Percentiles rank a stretch among this genome's conserved stretches.
Evolutionary conservation across 78 protist species (phyloP).

Genomic region (Dictyostelium intermedium): DNA sequence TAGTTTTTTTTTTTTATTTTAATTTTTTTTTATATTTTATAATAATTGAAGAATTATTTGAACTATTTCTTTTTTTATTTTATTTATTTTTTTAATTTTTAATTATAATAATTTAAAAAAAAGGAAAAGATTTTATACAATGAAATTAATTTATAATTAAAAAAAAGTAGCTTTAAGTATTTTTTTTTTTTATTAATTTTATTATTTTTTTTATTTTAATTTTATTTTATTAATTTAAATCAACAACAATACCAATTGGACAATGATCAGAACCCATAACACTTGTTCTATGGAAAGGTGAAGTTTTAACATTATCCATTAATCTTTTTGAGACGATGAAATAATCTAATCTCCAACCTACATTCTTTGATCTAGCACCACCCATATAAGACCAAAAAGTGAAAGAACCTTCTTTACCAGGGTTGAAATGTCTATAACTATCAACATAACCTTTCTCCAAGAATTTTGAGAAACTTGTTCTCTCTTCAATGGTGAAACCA

Average conservation of each 20-base stretch:
- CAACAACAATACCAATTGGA: conserved; percentile 67
- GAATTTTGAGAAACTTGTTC: conserved; percentile 71
- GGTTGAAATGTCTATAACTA: conserved; percentile 77
- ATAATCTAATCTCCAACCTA: conserved; percentile 87
- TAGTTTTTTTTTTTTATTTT: no score
- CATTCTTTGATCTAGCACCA: conserved; percentile 45
- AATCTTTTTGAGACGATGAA: conserved; percentile 71
- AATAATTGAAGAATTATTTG: no score
- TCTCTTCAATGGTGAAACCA: conserved; percentile 84
- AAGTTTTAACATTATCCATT: conserved; percentile 23
- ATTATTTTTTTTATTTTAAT: neutral
- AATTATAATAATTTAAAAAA: no score
- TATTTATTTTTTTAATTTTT: no score
- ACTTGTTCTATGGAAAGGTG: conserved; percentile 48
- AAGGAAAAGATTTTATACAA: no score
- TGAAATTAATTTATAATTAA: no score
- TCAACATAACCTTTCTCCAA: conserved; percentile 80
- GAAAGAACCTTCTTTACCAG: conserved; percentile 54
- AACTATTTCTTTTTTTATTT: no score
- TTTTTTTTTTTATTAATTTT: neutral
- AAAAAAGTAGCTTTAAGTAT: no score
- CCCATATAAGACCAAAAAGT: conserved; percentile 78
- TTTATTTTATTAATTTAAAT: conserved; percentile 1
- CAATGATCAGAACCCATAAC: conserved; percentile 76
- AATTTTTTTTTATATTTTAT: no score